A percentile compares a stretch with the other conserved stretches of the same genome.
These are phyloP conservation scores for Syzygium grande DNA, from an alignment of 345 rosid genomes.

Conservation along the genomic window DNA sequence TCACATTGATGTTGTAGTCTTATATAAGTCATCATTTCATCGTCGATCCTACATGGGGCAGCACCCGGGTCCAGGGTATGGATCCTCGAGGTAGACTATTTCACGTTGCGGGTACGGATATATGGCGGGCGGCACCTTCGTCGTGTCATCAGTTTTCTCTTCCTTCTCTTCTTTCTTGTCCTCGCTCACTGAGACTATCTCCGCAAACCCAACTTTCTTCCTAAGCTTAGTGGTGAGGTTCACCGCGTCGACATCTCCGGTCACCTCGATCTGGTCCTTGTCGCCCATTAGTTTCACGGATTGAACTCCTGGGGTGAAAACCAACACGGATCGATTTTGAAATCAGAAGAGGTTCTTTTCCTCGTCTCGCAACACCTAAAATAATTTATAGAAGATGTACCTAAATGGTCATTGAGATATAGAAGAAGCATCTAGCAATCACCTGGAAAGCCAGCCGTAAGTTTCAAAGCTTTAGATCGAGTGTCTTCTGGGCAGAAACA, in stretches of 20 bases:
- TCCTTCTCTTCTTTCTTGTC: not conserved
- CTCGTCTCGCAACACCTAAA: not conserved
- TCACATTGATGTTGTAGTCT: not conserved
- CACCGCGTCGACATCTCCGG: not conserved
- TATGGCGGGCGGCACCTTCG: not conserved
- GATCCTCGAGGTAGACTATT: not conserved
- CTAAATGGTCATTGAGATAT: not conserved
- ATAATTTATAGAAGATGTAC: not conserved
- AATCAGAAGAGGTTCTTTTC: not conserved
- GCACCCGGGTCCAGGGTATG: not conserved
- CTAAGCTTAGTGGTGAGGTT: not conserved
- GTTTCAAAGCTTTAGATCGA: not conserved
- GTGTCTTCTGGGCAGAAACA: not conserved
- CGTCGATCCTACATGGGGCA: not conserved
- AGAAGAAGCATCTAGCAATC: too few relatives aligned
- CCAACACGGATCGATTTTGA: not conserved
- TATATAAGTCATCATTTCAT: not conserved
- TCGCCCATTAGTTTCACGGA: not conserved
- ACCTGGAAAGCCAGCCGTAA: not conserved
- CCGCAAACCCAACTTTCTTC: not conserved
- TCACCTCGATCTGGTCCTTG: not conserved
- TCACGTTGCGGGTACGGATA: not conserved
- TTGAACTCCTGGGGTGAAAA: not conserved
- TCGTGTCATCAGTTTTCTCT: not conserved
- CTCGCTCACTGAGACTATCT: not conserved